Evolutionary conservation across 805 yeast genomes (phyloP), one percentile per base, ranked within the genome.

Genomic region (Metschnikowia cubensis): DNA sequence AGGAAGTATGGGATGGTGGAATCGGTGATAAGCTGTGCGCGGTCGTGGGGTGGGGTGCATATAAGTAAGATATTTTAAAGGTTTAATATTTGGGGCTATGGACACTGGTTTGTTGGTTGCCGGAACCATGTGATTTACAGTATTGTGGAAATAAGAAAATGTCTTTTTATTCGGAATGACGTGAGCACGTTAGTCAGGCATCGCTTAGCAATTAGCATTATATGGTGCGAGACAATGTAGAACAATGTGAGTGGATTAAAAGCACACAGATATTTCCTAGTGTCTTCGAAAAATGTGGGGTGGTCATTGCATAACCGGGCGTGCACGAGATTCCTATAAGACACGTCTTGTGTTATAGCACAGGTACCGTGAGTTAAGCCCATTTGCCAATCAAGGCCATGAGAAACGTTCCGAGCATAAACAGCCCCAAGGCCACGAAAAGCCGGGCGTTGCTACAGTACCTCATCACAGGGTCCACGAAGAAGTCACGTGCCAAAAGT

Each of bases 331-430:
- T 3, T 25, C 20, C 39, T 36, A 36, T 18, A 20, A 36, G 3
- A 14, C 29, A 36, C 29, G 4, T 36, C 15, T 18, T 11, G 15
- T 6, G 29, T n/a, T n/a, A n/a, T n/a, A n/a, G n/a, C n/a, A n/a
- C n/a, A n/a, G n/a, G n/a, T n/a, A n/a, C n/a, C n/a, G n/a, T n/a
- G n/a, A n/a, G 17, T 21, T 60, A 83, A 20, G 87, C 88, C 88
- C 90, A 85, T 61, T 77, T 82, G 53, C 90, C 92, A 52, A 86
- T 70, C 32, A 85, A 66, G 2, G 91, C 89, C 92, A 87, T 87
- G 35, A 84, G 60, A 11, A 86, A 89, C n/a, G 87, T 84, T 56
- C 91, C 91, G 54, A 74, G 63, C 58, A 81, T 77, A 79, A 80
- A 80, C 36, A 75, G 69, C 47, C 75, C 55, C 59, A 73, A 83